Base-by-base conservation (phyloP, 345 rosid species). In the Euphorbia pulcherrima region DNA sequence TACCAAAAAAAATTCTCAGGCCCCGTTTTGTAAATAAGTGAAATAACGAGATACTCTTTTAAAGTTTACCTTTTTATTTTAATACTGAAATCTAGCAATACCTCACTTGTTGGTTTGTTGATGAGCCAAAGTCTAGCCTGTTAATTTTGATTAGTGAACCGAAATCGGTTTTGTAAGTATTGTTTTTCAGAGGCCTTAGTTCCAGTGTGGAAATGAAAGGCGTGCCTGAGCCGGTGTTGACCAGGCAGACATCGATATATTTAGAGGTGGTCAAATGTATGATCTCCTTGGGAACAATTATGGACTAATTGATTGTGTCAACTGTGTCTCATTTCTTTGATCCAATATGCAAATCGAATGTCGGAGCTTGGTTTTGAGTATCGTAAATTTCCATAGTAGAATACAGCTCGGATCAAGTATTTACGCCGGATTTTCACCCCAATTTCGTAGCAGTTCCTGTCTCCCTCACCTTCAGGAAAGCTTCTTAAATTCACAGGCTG, bases 191-290 rank as follows among this genome's bases (percentile, higher is more conserved):
- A 21, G 62, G 73, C 68, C 80, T 72, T 3, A 76, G 51, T 35
- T 77, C 80, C 60, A 77, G 41, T 27, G 37, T 28, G 6, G 80
- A 77, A n/a, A 71, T 76, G 28, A 80, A 76, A 28, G 86, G 86
- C 3, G 72, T 76, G 13, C 86, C 84, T 0, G 41, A 56, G 6
- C 83, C 87, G 4, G 77, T 83, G 58, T 83, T 74, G 6, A 71
- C 84, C 21, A 81, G 75, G 66, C 87, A 83, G 18, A 83, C 72
- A 67, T 44, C 35, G 9, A 71, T 64, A 1, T 52, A 66, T 47
- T 72, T 74, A 29, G 29, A 26, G 0, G 58, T 62, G 3, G 72
- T 40, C 41, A 65, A 44, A 53, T 80, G 77, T 47, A 83, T 52
- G 8, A 80, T 71, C 63, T 83, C 84, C 72, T 71, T 73, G 14